A percentile compares a stretch with the other conserved stretches of the same genome.
Evolutionary conservation across 2,329 filamentous ascomycete genomes (phyloP).

Genomic region (Acephala macrosclerotiorum): DNA sequence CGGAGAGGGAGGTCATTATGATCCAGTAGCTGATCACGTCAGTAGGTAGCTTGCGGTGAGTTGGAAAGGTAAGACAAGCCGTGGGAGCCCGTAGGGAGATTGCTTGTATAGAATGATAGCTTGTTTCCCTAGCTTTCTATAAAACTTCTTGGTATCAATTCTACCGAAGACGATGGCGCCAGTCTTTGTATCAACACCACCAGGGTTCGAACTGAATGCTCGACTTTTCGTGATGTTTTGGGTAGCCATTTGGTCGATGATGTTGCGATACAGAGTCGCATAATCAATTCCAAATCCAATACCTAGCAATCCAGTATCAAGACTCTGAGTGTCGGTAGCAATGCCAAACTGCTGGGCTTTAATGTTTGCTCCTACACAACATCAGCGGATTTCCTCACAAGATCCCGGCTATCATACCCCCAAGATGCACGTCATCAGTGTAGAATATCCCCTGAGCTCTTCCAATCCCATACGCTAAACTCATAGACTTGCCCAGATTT

Average conservation of each 20-base stretch:
- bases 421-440: conserved; percentile 20
- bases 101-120: conserved; percentile 26
- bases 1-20: conserved; percentile 29
- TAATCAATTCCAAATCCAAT: conserved; percentile 17
- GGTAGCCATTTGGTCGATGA: conserved; percentile 28
- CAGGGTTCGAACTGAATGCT: conserved; percentile 31
- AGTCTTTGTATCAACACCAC: conserved; percentile 25
- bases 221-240: conserved; percentile 30
- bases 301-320: conserved; percentile 30
- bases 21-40: conserved; percentile 30
- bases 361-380: conserved; percentile 13
- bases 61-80: neutral
- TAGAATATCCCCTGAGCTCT: conserved; percentile 14
- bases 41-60: neutral
- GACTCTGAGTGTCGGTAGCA: conserved; percentile 5
- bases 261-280: conserved; percentile 27
- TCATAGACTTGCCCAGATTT: conserved; percentile 11
- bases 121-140: conserved; percentile 25
- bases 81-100: conserved; percentile 22
- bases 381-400: neutral
- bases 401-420: conserved; percentile 1
- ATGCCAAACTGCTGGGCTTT: conserved; percentile 21
- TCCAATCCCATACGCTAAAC: conserved; percentile 17
- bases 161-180: conserved; percentile 36
- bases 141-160: conserved; percentile 34